These are phyloP conservation scores for Colletotrichum coccodes DNA, from an alignment of 2,329 filamentous ascomycete species.

Conservation along the genomic window DNA sequence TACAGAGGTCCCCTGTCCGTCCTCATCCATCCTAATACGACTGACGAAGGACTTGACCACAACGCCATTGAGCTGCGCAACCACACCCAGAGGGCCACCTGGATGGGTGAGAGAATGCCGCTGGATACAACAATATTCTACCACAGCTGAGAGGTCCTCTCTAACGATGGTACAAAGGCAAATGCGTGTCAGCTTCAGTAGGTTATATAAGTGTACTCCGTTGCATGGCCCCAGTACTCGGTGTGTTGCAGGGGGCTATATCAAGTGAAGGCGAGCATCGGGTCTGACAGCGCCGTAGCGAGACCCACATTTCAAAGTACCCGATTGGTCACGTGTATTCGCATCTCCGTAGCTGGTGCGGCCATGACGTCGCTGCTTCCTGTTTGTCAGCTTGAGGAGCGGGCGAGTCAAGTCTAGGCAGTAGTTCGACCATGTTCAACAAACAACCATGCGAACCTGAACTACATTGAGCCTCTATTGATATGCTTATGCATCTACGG, in stretches of 20 bases:
- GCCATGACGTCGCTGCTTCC: conserved; percentile 5
- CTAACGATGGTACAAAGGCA: neutral
- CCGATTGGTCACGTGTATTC: neutral
- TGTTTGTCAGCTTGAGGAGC: conserved; percentile 5
- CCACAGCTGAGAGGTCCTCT: neutral
- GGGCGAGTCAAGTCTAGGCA: neutral
- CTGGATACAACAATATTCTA: conserved; percentile 55
- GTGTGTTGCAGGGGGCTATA: no score
- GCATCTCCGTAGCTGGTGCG: neutral
- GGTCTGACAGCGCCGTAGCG: no score
- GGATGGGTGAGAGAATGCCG: conserved; percentile 76
- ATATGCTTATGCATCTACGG: neutral
- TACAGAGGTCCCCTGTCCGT: conserved; percentile 83
- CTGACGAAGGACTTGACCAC: conserved; percentile 47
- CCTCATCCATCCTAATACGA: conserved; percentile 85
- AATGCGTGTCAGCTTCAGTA: neutral
- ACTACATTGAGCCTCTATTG: neutral
- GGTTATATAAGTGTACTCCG: no score
- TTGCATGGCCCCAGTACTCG: no score
- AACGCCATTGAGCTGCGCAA: conserved; percentile 57
- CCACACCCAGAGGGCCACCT: conserved; percentile 76
- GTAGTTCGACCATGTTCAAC: neutral
- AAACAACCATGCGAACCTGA: neutral
- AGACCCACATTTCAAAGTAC: no score
- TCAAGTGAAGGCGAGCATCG: no score